Conservation (phyloP, 805 yeast genomes). For the Candida dajiaensis region DNA sequence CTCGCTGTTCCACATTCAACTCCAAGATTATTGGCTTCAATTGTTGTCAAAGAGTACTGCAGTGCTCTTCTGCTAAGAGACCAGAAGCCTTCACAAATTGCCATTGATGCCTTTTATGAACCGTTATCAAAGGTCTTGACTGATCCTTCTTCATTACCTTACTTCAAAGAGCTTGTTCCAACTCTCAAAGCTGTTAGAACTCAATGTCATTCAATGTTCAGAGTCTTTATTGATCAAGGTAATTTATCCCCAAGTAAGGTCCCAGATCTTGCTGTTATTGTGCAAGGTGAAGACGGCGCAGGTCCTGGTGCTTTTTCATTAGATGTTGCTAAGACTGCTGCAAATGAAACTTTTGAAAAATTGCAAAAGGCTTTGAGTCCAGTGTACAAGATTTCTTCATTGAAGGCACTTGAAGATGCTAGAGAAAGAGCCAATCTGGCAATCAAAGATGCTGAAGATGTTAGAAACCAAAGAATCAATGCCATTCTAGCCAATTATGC, state of each 20-base stretch:
- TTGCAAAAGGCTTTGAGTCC: slow-evolving; percentile 58
- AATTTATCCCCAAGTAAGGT: slow-evolving; percentile 62
- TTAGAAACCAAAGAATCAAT: slow-evolving; percentile 43
- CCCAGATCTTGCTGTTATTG: slow-evolving; percentile 83
- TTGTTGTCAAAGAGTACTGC: slow-evolving; percentile 69
- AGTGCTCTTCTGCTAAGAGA: slow-evolving; percentile 17
- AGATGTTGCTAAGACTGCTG: slow-evolving; percentile 66
- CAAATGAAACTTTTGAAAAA: slow-evolving; percentile 59
- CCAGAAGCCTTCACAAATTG: slow-evolving; percentile 17
- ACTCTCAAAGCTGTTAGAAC: slow-evolving; percentile 79
- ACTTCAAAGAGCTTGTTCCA: slow-evolving; percentile 81
- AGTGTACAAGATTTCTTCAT: slow-evolving; percentile 61
- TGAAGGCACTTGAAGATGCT: slow-evolving; percentile 74
- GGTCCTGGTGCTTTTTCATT: slow-evolving; percentile 90
- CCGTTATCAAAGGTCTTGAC: slow-evolving; percentile 32
- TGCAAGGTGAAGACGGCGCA: slow-evolving; percentile 90
- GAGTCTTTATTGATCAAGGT: slow-evolving; percentile 72
- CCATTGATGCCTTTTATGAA: slow-evolving; percentile 25
- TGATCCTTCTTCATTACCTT: slow-evolving; percentile 41
- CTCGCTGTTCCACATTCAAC: slow-evolving; percentile 44
- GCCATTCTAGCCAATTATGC: slow-evolving; percentile 74
- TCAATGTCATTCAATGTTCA: slow-evolving; percentile 76
- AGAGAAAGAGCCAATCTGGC: slow-evolving; percentile 61
- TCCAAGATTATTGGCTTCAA: slow-evolving; percentile 65
- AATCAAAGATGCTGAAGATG: slow-evolving; percentile 58